Conservation (phyloP, 2,329 filamentous ascomycete genomes). For the Talaromyces sp. region DNA sequence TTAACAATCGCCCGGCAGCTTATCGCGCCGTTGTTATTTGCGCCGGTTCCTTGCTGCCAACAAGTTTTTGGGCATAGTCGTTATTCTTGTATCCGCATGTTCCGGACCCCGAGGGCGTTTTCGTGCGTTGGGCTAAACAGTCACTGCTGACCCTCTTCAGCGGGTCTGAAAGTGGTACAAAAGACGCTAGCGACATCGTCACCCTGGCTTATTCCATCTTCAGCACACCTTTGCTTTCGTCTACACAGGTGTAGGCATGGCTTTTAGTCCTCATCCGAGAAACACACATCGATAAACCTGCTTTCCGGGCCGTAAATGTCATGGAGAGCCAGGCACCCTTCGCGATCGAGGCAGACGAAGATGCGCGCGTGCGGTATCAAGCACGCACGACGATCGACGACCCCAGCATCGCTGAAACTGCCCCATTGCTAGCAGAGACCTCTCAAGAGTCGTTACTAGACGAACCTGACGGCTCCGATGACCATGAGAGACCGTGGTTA, state of each 20-base stretch:
- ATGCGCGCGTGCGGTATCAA: conserved; percentile 21
- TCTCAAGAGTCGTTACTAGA: conserved; percentile 6
- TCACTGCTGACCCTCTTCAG: no score
- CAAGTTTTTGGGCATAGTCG: neutral
- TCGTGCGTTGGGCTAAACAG: neutral
- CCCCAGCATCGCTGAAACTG: conserved; percentile 19
- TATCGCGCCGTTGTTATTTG: neutral
- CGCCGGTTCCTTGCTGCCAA: neutral
- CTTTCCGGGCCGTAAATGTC: neutral
- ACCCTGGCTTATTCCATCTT: no score
- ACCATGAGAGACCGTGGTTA: conserved; percentile 12
- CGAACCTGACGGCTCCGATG: conserved; percentile 6
- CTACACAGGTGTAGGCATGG: neutral
- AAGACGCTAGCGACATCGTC: no score
- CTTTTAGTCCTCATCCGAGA: neutral
- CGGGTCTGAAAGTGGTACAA: no score
- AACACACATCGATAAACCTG: neutral
- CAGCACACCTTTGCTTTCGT: neutral
- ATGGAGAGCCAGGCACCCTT: conserved; percentile 34
- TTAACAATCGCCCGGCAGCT: neutral
- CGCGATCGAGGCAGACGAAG: conserved; percentile 27
- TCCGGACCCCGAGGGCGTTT: neutral
- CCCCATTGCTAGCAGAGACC: conserved; percentile 21
- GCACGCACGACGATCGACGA: conserved; percentile 10
- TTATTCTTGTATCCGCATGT: neutral